Evolutionary conservation across 106 monocot species (phyloP), one percentile per base, ranked within the genome.

Genomic region (Acanthochlamys bracteata): DNA sequence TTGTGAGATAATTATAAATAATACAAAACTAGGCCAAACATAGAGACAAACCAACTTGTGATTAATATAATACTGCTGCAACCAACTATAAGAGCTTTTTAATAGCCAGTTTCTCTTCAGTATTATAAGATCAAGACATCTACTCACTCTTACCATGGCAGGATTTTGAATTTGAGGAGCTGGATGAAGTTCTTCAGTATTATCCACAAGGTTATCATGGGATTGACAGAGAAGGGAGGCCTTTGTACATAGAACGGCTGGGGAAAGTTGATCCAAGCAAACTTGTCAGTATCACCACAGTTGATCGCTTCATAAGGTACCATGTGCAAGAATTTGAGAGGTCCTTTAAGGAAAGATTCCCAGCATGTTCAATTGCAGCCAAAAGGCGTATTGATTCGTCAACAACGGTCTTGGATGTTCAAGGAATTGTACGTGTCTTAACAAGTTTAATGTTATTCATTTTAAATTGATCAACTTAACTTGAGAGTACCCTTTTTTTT

Each of bases 271-370:
- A 75, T 41, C 75, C 68, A 16, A 63, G 61, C 25, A 75, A 75
- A 39, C 68, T 85, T 23, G 75, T 85, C 74, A 55, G 78, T 17
- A 61, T 81, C 15, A 85, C 85, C 24, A 78, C 85, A 25, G 22
- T 81, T 11, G 81, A 85, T 7, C 77, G 85, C 25, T 85, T 80
- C 24, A 66, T 85, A 20, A 85, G 70, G 59, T 80, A 80, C 66
- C 84, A 85, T 62, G 85, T 85, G 16, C 81, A 75, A 39, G 85
- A 85, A 65, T 85, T 85, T 69, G 85, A 85, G 46, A 78, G 57
- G 33, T 59, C 80, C 17, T 46, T 85, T 23, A 27, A 60, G 42
- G 78, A 78, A 61, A 85, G 77, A 49, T 85, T 78, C 57, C 85
- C 81, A 61, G 85, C 85, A 11, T 85, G 85, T 59, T 81, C 85